Evolutionary conservation across 1,284 basidiomycete genomes (phyloP), one percentile per base, ranked within the genome.

Genomic region (Cryptococcus neoformans): DNA sequence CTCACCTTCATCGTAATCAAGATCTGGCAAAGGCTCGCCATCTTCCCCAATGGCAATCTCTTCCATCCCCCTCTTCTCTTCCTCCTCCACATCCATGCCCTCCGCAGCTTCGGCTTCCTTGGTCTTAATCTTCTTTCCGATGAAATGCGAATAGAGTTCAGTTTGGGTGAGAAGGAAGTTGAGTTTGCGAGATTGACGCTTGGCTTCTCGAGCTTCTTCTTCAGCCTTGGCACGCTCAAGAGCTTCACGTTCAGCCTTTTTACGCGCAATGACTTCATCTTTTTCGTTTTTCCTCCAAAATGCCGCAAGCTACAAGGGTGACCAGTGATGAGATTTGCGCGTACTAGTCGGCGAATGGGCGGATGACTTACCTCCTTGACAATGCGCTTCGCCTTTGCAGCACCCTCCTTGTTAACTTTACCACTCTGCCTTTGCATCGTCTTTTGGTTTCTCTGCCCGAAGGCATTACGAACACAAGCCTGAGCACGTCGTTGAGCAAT

Each of bases 111-210:
- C 91, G 34, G 94, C 86, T 73, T 97, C 94, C 56, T 86, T 84
- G 46, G 95, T 98, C 80, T 96, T 97, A 68, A 99, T 84, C 80
- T 99, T 99, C 79, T 88, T 97, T 42, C 96, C 95, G 58, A 99
- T 92, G 82, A 99, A 99, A 81, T 99, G 96, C 66, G 92, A 96
- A 80, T 99, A 99, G 10, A 99, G 84, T 77, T 99, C 96, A 10
- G 96, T 99, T 79, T 99, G 96, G 59, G 92, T 98, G 78, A 99
- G 95, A 76, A 99, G 82, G 81, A 99, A 99, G 80, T 99, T 97
- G 56, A 99, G 85, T 79, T 99, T 99, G 65, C 96, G 85, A 3
- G 94, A 90, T 78, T 97, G 93, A 51, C 96, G 83, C 58, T 95
- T 90, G 35, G 91, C 89, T 79, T 99, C 96, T 51, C 96, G 85